A percentile compares a stretch with the other conserved stretches of the same genome.
phyloP scores from a whole-genome alignment of 306 rosid genomes.

The Phaseolus lunatus region DNA sequence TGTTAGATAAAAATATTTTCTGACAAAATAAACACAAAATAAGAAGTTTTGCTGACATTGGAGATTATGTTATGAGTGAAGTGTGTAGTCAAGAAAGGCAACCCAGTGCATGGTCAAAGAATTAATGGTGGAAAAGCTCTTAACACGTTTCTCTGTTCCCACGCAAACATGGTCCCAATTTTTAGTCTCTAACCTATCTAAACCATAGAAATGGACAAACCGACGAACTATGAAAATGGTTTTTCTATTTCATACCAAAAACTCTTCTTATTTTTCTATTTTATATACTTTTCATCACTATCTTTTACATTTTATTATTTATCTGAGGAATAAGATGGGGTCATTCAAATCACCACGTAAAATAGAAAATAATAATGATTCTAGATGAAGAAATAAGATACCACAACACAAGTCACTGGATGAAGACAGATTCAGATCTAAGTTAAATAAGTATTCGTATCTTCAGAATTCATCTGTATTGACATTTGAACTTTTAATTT shows the following conservation, averaged over 20 bases:
- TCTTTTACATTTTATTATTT: background rate
- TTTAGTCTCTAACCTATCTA: background rate
- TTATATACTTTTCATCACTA: background rate
- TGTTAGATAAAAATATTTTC: too few relatives aligned
- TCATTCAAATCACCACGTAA: background rate
- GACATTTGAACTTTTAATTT: too few relatives aligned
- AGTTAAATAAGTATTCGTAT: too few relatives aligned
- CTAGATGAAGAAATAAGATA: slow-evolving; percentile 1
- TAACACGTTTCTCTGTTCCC: background rate
- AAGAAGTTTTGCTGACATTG: too few relatives aligned
- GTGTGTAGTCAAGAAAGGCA: background rate
- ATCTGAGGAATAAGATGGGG: background rate
- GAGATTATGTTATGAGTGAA: too few relatives aligned
- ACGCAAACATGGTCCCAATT: background rate
- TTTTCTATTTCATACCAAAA: background rate
- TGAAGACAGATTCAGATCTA: background rate
- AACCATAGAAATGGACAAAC: too few relatives aligned
- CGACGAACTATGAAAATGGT: background rate
- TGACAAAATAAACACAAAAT: too few relatives aligned
- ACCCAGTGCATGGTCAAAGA: slow-evolving; percentile 8
- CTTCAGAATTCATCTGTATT: too few relatives aligned
- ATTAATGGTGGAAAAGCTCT: background rate
- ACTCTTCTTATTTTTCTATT: background rate
- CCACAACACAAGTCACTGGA: background rate
- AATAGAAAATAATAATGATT: background rate